Evolutionary conservation across 2,329 filamentous ascomycete genomes (phyloP).

Genomic region (Trematosphaeria pertusa): DNA sequence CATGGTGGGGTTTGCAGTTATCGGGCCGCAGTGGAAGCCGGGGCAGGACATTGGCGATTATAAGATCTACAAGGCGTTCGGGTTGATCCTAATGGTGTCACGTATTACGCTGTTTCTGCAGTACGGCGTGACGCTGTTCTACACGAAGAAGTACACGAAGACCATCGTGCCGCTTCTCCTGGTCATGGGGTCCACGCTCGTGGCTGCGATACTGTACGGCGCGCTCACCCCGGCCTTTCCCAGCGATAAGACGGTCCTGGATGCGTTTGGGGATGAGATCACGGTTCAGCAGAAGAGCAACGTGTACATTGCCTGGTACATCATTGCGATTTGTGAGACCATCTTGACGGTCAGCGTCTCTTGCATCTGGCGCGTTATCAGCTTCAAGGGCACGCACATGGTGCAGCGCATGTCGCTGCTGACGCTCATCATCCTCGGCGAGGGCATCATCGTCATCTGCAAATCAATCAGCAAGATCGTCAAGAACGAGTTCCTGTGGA

Average conservation of each 20-base stretch:
- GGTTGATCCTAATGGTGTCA: slow-evolving; percentile 48
- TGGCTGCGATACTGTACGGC: slow-evolving; percentile 45
- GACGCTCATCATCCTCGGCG: slow-evolving; percentile 49
- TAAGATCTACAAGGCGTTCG: slow-evolving; percentile 52
- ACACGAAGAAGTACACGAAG: slow-evolving; percentile 37
- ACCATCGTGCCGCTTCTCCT: slow-evolving; percentile 41
- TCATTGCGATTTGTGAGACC: slow-evolving; percentile 45
- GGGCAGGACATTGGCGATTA: slow-evolving; percentile 49
- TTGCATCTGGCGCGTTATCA: slow-evolving; percentile 41
- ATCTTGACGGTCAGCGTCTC: slow-evolving; percentile 39
- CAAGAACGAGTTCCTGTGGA: slow-evolving; percentile 37
- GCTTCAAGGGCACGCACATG: slow-evolving; percentile 49
- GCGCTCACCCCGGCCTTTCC: slow-evolving; percentile 40
- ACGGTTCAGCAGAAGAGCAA: slow-evolving; percentile 26
- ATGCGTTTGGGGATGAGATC: slow-evolving; percentile 1
- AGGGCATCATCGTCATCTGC: slow-evolving; percentile 48
- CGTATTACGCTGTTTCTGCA: slow-evolving; percentile 47
- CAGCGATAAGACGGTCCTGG: slow-evolving; percentile 9
- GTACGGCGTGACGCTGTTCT: slow-evolving; percentile 47
- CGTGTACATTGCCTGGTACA: slow-evolving; percentile 62
- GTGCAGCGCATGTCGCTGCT: slow-evolving; percentile 48
- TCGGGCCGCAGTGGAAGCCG: slow-evolving; percentile 54
- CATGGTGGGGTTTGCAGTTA: slow-evolving; percentile 70
- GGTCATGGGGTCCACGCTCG: slow-evolving; percentile 40
- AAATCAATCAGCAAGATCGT: slow-evolving; percentile 44